Conservation (phyloP, 352 stramenopile species). For the Pythium utonaiense region DNA sequence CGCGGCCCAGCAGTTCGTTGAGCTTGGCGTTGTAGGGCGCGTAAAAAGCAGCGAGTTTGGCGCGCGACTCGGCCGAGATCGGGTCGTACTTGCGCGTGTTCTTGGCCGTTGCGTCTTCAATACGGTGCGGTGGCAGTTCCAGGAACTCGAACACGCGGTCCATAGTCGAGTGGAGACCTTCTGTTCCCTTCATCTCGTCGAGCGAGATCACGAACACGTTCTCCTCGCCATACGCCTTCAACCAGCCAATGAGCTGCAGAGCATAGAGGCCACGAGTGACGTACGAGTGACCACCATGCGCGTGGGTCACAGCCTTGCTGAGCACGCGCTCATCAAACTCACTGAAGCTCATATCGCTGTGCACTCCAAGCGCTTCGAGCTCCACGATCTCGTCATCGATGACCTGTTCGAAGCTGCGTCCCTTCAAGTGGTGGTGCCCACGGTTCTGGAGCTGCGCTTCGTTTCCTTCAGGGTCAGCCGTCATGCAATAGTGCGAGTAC, state of each 20-base stretch:
- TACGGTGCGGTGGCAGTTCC: slow-evolving; percentile 74
- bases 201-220: slow-evolving; percentile 92
- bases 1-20: slow-evolving; percentile 51
- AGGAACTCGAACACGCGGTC: slow-evolving; percentile 83
- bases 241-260: slow-evolving; percentile 92
- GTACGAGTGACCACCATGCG: slow-evolving; percentile 82
- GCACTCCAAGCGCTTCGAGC: slow-evolving; percentile 52
- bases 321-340: slow-evolving; percentile 67
- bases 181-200: slow-evolving; percentile 89
- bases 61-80: slow-evolving; percentile 44
- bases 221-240: slow-evolving; percentile 83
- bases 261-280: slow-evolving; percentile 92
- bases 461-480: slow-evolving; percentile 66
- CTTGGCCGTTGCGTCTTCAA: slow-evolving; percentile 79
- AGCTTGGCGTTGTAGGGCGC: slow-evolving; percentile 83
- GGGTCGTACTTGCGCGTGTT: slow-evolving; percentile 87
- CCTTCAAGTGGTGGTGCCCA: slow-evolving; percentile 62
- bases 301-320: slow-evolving; percentile 33
- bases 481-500: slow-evolving; percentile 91
- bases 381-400: slow-evolving; percentile 71
- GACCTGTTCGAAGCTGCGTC: slow-evolving; percentile 66
- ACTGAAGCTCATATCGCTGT: slow-evolving; percentile 70
- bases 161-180: slow-evolving; percentile 71
- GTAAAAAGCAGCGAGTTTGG: slow-evolving; percentile 73
- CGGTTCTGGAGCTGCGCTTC: slow-evolving; percentile 76